Conservation (phyloP, 176 grass and related monocot genomes). For the Oryza nivara region DNA sequence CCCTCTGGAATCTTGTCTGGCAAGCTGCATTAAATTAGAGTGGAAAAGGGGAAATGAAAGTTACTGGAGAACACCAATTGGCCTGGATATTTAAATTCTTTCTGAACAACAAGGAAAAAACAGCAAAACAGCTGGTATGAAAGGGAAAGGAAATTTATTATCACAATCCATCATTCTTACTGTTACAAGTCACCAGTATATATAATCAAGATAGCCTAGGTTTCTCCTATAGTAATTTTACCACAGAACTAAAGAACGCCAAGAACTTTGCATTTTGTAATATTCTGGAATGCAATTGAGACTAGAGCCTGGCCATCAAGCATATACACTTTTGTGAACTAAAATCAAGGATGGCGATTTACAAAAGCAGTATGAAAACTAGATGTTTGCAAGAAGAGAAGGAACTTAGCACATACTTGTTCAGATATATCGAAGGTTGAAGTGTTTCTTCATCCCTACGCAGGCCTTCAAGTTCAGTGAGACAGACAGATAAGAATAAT, state of each 20-base stretch:
- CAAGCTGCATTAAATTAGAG: constrained; percentile 62
- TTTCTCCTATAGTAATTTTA: not conserved
- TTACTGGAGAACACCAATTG: constrained; percentile 1
- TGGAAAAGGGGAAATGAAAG: not conserved
- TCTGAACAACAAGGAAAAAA: not conserved
- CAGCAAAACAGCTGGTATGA: constrained; percentile 6
- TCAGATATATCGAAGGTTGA: constrained; percentile 89
- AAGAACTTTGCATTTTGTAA: not conserved
- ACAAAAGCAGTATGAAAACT: not conserved
- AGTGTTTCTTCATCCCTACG: constrained; percentile 93
- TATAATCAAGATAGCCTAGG: not conserved
- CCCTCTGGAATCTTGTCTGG: constrained; percentile 84
- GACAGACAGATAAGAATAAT: constrained; percentile 47
- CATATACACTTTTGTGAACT: constrained; percentile 27
- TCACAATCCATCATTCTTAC: not conserved
- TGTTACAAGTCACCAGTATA: not conserved
- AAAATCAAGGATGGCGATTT: not conserved
- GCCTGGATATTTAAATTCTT: not conserved
- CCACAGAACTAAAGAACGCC: constrained; percentile 22
- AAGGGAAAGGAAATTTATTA: constrained; percentile 5
- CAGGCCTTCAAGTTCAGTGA: constrained; percentile 72
- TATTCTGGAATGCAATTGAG: constrained; percentile 5
- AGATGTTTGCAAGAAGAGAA: constrained; percentile 28
- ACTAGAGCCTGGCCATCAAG: constrained; percentile 6
- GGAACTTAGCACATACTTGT: constrained; percentile 76